Conservation (phyloP, 805 yeast genomes). For the Lachancea fermentati region DNA sequence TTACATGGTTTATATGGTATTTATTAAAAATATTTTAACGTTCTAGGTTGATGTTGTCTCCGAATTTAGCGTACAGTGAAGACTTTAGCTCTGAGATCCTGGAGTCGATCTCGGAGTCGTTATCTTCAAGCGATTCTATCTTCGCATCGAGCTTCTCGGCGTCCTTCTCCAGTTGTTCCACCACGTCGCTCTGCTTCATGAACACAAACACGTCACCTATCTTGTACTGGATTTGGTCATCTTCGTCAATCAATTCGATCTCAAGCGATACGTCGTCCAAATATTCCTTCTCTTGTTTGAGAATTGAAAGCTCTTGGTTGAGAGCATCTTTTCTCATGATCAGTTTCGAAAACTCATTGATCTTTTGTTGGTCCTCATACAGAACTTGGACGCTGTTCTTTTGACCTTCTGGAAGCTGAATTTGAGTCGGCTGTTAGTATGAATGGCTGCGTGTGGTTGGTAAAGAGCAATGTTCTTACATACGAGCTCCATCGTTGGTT, state of each 20-base stretch:
- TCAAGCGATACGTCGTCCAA: constrained; percentile 82
- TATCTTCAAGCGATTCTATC: constrained; percentile 41
- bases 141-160: constrained; percentile 45
- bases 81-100: constrained; percentile 59
- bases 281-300: constrained; percentile 73
- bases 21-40: too few relatives aligned
- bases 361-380: constrained; percentile 75
- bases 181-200: constrained; percentile 59
- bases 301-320: constrained; percentile 41
- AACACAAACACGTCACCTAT: constrained; percentile 76
- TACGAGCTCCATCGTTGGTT: background rate
- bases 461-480: background rate
- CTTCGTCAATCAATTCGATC: constrained; percentile 78
- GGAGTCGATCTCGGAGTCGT: constrained; percentile 48
- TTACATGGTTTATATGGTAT: too few relatives aligned
- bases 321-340: constrained; percentile 64
- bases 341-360: constrained; percentile 82
- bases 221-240: constrained; percentile 65
- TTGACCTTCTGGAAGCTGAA: constrained; percentile 38
- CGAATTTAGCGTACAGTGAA: constrained; percentile 81
- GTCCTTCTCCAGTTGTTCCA: constrained; percentile 62
- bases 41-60: constrained; percentile 82
- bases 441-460: background rate
- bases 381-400: constrained; percentile 37
- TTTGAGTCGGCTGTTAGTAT: constrained; percentile 11